A percentile compares a stretch with the other conserved stretches of the same genome.
Conservation (phyloP, 139 green algal species). For the Parachlorella kessleri region DNA sequence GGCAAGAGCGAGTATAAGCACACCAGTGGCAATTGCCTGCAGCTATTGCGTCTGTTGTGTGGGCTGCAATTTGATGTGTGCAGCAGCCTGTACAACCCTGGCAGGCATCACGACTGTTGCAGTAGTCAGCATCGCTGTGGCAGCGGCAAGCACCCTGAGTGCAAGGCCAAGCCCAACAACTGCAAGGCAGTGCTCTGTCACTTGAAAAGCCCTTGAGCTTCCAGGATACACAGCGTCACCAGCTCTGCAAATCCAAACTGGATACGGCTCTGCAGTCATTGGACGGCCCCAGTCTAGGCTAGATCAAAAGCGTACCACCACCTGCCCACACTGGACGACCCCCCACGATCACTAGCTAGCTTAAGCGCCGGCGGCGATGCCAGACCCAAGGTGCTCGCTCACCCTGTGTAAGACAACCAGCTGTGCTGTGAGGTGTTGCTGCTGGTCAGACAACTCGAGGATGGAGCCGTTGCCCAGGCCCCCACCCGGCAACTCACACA, state of each 20-base stretch:
- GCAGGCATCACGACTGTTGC: background rate
- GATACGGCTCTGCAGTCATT: background rate
- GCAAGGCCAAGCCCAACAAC: no score
- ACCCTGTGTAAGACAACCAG: slow-evolving; percentile 72
- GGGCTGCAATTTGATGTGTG: background rate
- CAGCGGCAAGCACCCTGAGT: background rate
- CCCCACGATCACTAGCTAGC: background rate
- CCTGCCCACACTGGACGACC: background rate
- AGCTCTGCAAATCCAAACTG: background rate
- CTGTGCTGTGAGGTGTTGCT: slow-evolving; percentile 70
- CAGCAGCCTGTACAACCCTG: background rate
- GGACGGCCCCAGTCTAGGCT: background rate
- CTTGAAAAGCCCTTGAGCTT: no score
- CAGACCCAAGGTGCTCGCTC: slow-evolving; percentile 20
- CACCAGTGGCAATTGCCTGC: background rate
- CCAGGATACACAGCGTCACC: background rate
- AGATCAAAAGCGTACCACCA: background rate
- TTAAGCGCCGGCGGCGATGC: background rate
- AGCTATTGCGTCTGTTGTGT: background rate
- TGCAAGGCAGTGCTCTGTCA: no score
- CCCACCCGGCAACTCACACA: slow-evolving; percentile 70
- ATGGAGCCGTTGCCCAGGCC: slow-evolving; percentile 66
- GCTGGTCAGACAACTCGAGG: slow-evolving; percentile 74
- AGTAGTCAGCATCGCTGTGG: background rate
- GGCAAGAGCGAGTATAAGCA: background rate